Base-by-base conservation (phyloP, 768 basidiomycete species). In the Chalciporus pseudorubinellus region DNA sequence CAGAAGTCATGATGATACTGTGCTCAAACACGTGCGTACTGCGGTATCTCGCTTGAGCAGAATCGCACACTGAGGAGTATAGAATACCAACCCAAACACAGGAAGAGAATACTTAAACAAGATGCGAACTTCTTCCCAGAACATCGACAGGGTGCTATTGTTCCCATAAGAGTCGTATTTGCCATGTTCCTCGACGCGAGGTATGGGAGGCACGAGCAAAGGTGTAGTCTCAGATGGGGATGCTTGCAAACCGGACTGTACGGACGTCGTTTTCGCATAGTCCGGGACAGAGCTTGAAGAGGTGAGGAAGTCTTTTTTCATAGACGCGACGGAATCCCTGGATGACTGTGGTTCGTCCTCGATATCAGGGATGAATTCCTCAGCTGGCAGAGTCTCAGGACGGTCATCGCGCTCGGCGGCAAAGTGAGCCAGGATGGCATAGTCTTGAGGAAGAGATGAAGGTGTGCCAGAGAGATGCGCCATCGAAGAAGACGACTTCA, bases 11-110 rank as follows among this genome's bases (percentile, higher is more conserved):
- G 36, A 92, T 79, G 36, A 98, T 80, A 20, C 87, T 89, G 68
- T 92, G 95, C 66, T 98, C 95, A 26, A 92, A 75, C 22, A 91
- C 51, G 58, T 89, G 87, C 2, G 89, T 86, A 8, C 90, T 89
- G 43, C 20, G 44, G 13, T 21, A 19, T 29, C n/a, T 20, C n/a
- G 44, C 18, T 46, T 38, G 44, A 40, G 46, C 38, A 44, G 5
- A 21, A 39, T 6, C 29, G 34, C 39, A 38, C 4, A 7, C 12
- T 2, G 12, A 38, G 20, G 40, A 44, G 6, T 14, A 43, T 40
- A 46, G 33, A 6, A 26, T 26, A 75, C 81, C 52, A 57, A 90
- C 89, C 82, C 79, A 59, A 87, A 86, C 29, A 91, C 84, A 9
- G 89, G 89, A 19, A 87, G 61, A 6, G 88, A 79, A 65, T 87